These are phyloP conservation scores for Wolfiporia cocos DNA, from an alignment of 1,284 basidiomycete species.

Conservation along the genomic window DNA sequence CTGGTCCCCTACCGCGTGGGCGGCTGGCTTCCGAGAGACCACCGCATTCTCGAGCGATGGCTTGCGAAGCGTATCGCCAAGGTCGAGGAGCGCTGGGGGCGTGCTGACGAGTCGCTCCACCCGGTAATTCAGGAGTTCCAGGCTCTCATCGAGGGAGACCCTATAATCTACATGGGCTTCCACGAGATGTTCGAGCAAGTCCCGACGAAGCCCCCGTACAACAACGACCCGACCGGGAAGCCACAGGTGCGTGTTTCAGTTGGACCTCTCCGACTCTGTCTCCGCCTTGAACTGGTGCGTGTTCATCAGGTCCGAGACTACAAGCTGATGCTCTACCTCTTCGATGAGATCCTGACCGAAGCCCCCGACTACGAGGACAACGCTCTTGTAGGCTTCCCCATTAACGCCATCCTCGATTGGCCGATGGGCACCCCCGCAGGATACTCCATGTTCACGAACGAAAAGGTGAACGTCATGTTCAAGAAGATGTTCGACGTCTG, in stretches of 20 bases:
- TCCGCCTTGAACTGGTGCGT: no score
- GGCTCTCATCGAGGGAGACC: conserved; percentile 30
- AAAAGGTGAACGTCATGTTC: conserved; percentile 34
- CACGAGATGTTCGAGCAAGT: conserved; percentile 31
- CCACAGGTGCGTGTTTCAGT: conserved; percentile 10
- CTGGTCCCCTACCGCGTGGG: conserved; percentile 10
- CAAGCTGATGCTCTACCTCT: conserved; percentile 34
- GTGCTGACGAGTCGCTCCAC: no score
- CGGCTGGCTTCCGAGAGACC: conserved; percentile 12
- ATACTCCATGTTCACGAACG: conserved; percentile 36
- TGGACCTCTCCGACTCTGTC: no score
- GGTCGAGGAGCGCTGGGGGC: conserved; percentile 7
- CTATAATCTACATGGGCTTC: conserved; percentile 33
- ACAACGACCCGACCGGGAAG: conserved; percentile 7
- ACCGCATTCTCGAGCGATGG: conserved; percentile 7
- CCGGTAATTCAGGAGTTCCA: conserved; percentile 33
- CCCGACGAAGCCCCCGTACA: conserved; percentile 10
- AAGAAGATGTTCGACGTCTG: conserved; percentile 40
- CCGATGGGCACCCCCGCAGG: conserved; percentile 42
- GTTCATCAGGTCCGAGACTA: conserved; percentile 34
- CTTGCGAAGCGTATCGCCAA: conserved; percentile 8
- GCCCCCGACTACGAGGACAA: conserved; percentile 31
- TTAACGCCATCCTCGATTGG: conserved; percentile 41
- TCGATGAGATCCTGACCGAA: conserved; percentile 36
- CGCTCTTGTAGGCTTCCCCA: conserved; percentile 35